phyloP scores from a whole-genome alignment of 139 green algal genomes.

The Coelastrella sp. region DNA sequence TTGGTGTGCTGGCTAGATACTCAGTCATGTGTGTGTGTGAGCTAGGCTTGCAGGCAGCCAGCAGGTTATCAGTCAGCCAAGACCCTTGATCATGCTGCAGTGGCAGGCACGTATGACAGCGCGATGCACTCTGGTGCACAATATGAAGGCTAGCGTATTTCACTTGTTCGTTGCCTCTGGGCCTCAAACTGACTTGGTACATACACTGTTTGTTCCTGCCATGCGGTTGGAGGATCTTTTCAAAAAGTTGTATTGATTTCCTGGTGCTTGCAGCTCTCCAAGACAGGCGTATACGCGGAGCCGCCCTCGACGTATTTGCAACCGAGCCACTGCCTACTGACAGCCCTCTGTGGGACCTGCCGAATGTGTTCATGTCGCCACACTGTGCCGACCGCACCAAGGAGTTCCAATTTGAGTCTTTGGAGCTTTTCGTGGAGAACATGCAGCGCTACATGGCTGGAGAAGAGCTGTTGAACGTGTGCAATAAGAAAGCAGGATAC shows the following conservation, averaged over 20 bases:
- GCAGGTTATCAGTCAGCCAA: too few species aligned
- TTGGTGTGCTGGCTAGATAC: background rate
- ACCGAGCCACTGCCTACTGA: constrained; percentile 79
- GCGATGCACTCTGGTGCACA: too few species aligned
- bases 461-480: constrained; percentile 78
- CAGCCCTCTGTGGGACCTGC: constrained; percentile 80
- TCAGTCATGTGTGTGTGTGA: too few species aligned
- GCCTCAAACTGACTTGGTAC: too few species aligned
- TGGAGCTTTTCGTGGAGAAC: constrained; percentile 74
- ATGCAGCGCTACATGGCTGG: constrained; percentile 60
- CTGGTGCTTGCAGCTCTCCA: constrained; percentile 68
- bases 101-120: too few species aligned
- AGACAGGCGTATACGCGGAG: constrained; percentile 73
- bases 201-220: too few species aligned
- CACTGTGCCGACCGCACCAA: constrained; percentile 72
- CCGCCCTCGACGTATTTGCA: constrained; percentile 86
- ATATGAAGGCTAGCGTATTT: too few species aligned
- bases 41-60: too few species aligned
- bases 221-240: too few species aligned
- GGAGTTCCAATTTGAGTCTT: constrained; percentile 65
- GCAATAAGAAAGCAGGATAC: constrained; percentile 79
- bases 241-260: too few species aligned
- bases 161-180: too few species aligned
- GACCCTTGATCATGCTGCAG: too few species aligned
- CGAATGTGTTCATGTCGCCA: constrained; percentile 84